Evolutionary conservation across 2,329 filamentous ascomycete species (phyloP), one percentile per base, ranked within the genome.

Genomic region (Aspergillus chevalieri): DNA sequence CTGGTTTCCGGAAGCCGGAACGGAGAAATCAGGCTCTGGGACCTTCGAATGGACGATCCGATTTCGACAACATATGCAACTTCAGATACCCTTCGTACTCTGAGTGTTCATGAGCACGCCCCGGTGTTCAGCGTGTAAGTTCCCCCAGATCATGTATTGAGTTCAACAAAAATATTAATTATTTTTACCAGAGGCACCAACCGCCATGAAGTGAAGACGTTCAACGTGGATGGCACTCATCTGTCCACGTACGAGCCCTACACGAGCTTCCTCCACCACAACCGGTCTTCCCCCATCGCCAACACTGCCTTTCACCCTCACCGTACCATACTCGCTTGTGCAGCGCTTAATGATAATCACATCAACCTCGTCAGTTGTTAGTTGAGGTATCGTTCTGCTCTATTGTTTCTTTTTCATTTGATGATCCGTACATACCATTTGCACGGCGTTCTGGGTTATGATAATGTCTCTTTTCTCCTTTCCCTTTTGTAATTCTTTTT

Each of bases 251-350:
- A 93, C 55, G 91, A 97, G 67, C 92, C 92, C 0, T 94, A 95
- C 68, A 89, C 88, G 43, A 89, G 86, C 65, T 94, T 94, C 75
- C 75, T 95, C 14, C 84, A 88, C 55, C 86, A 90, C 44, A 89
- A 84, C 64, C 85, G 88, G 46, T 84, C 85, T 50, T 82, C 85
- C 6, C 87, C 93, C 1, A 94, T 98, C 57, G 85, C 90, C 3
- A 82, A 87, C 33, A 95, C 92, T 7, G 87, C 91, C 0, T 98
- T 97, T 76, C 93, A 98, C 71, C 93, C 93, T 1, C 93, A 98
- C 69, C 83, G 87, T 47, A 91, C 95, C 73, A 85, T 96, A 69
- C 79, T 98, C 53, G 91, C 89, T 33, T 93, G 87, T 61, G 87
- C 91, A 1, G 88, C 90, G 3, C 79, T 89, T 41, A 88, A 90